These are phyloP conservation scores for Oropetium thomaeum DNA, from an alignment of 176 grass and related monocot genomes.

Conservation along the genomic window DNA sequence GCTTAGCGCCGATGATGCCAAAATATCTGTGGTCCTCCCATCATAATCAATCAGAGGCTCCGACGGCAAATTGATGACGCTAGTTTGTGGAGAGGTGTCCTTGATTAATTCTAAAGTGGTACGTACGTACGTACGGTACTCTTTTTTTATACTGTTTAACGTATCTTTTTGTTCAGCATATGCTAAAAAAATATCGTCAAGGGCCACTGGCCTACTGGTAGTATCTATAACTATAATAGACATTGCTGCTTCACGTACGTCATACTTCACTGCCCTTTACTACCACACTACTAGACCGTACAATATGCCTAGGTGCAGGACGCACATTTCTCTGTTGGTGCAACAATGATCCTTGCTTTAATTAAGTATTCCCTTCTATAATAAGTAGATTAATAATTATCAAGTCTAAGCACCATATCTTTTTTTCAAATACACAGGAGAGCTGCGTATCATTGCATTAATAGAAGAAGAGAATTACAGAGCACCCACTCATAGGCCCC, in stretches of 20 bases:
- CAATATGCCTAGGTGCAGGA: background rate
- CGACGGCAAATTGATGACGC: background rate
- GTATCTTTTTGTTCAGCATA: background rate
- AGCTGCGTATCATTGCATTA: too few relatives aligned
- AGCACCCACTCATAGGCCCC: too few relatives aligned
- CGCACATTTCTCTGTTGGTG: background rate
- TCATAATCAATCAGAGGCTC: background rate
- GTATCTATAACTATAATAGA: background rate
- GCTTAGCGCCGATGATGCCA: background rate
- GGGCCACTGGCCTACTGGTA: too few relatives aligned
- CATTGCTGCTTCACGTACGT: background rate
- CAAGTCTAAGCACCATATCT: too few relatives aligned
- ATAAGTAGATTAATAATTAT: too few relatives aligned
- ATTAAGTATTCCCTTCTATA: background rate
- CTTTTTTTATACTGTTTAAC: background rate
- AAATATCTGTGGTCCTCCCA: background rate
- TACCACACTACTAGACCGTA: background rate
- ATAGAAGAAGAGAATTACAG: too few relatives aligned
- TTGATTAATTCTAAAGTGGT: background rate
- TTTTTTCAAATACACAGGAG: too few relatives aligned
- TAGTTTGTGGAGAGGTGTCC: background rate
- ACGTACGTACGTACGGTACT: too few relatives aligned
- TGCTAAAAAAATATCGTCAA: too few relatives aligned
- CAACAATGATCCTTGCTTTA: slow-evolving; percentile 3
- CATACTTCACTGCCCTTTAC: background rate